Conservation (phyloP, 2,329 filamentous ascomycete genomes). For the Colletotrichum siamense region DNA sequence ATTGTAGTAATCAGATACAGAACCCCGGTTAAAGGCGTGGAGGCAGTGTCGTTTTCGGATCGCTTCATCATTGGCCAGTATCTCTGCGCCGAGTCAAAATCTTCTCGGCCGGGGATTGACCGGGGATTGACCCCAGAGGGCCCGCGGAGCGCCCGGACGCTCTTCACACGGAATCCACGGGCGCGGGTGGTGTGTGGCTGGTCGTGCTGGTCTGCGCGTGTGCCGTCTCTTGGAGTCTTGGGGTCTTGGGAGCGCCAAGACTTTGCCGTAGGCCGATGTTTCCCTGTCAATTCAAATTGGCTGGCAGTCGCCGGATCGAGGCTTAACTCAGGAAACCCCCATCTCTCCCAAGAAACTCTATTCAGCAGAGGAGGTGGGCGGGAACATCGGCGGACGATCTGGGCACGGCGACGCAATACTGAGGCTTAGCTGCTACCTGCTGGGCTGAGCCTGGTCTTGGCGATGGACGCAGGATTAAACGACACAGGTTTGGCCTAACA, state of each 20-base stretch:
- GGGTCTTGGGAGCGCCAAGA: neutral
- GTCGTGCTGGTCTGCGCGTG: neutral
- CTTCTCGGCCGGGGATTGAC: neutral
- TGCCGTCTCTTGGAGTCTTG: neutral
- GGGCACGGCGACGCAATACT: neutral
- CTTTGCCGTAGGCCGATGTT: neutral
- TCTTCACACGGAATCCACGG: constrained; percentile 4
- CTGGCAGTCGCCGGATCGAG: neutral
- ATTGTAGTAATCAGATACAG: neutral
- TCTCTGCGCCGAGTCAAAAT: neutral
- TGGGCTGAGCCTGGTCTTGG: constrained; percentile 6
- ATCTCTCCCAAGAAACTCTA: neutral
- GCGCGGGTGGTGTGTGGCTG: neutral
- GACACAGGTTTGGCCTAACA: neutral
- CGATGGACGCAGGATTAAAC: neutral
- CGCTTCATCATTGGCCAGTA: neutral
- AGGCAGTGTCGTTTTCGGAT: constrained; percentile 6
- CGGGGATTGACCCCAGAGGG: neutral
- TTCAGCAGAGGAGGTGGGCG: neutral
- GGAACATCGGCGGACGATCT: neutral
- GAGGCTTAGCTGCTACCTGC: constrained; percentile 10
- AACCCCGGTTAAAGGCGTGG: neutral
- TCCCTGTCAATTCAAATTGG: neutral
- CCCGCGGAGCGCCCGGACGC: neutral
- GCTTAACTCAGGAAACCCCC: neutral